Evolutionary conservation across 441 rosid species (phyloP), one percentile per base, ranked within the genome.

Genomic region (Biscutella auriculata): DNA sequence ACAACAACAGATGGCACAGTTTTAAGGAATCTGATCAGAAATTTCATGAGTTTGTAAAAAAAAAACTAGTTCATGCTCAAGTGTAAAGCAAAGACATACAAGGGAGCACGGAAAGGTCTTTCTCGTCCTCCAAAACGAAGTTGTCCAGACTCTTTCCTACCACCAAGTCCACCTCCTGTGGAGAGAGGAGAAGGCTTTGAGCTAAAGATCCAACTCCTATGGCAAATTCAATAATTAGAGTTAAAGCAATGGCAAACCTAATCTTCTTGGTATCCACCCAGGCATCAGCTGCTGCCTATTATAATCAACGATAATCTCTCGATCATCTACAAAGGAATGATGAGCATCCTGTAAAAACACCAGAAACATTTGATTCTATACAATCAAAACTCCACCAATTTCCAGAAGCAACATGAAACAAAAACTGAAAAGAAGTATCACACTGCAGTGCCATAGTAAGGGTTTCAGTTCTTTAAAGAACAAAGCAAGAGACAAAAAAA

Each of bases 211-310:
- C 2, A 37, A 23, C 19, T 33, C 46, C 30, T 32, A 25, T 47
- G 26, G 6, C n/a, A 15, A 19, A 57, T 36, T n/a, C 33, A 4
- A 51, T 13, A 6, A 13, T 12, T 10, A 57, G 6, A 58, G 59
- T 42, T 7, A 43, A 57, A 42, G 52, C 8, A 55, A 46, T 15
- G 39, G 68, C 76, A 72, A 25, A 83, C 98, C 98, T 82, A 92
- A 77, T 82, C 98, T 78, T 77, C 98, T 80, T 15, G 98, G 98
- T 67, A 92, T 86, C 98, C 97, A 92, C 13, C 98, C 98, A 13
- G 85, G 88, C 97, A 92, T 86, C 71, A 88, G 47, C 48, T 76
- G 89, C 55, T 92, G 97, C 39, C 97, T 58, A 71, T 78, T 79
- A 67, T 85, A 92, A 77, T 88, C 98, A 70, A 86, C 97, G 60